Evolutionary conservation across 331 rosid genomes (phyloP).

Genomic region (Rosa hybrid): DNA sequence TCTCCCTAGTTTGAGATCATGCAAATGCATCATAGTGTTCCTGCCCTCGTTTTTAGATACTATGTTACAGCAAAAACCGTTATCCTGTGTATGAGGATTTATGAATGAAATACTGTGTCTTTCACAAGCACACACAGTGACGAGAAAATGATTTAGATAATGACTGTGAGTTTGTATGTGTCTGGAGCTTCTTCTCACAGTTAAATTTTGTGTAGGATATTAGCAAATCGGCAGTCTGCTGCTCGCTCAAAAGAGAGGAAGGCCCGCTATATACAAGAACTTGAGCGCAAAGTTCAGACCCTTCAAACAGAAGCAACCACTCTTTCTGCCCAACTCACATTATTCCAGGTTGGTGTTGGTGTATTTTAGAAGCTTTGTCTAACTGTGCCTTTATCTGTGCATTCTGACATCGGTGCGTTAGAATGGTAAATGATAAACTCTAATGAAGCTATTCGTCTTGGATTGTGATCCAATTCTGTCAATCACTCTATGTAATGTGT

Average conservation of each 20-base stretch:
- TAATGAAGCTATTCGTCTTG: neutral
- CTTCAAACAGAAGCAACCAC: slow-evolving; percentile 99
- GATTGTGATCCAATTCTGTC: neutral
- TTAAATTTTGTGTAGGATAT: slow-evolving; percentile 56
- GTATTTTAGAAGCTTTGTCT: neutral
- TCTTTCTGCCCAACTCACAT: slow-evolving; percentile 90
- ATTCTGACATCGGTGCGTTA: neutral
- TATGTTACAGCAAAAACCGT: neutral
- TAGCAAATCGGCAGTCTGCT: slow-evolving; percentile 98
- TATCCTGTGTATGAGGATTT: neutral
- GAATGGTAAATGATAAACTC: neutral
- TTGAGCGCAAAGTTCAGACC: slow-evolving; percentile 97
- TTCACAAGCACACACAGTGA: neutral
- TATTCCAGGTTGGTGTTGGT: slow-evolving; percentile 76
- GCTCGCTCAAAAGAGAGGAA: slow-evolving; percentile 99
- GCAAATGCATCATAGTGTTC: neutral
- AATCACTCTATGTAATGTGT: neutral
- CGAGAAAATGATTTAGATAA: neutral
- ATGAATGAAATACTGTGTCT: neutral
- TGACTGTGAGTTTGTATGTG: neutral
- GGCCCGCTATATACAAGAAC: slow-evolving; percentile 92
- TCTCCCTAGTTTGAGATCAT: neutral
- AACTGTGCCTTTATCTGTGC: neutral
- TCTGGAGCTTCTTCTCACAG: slow-evolving; percentile 22
- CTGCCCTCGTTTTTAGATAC: neutral